phyloP scores from a whole-genome alignment of 345 rosid genomes.

The Capsella bursapastoris region DNA sequence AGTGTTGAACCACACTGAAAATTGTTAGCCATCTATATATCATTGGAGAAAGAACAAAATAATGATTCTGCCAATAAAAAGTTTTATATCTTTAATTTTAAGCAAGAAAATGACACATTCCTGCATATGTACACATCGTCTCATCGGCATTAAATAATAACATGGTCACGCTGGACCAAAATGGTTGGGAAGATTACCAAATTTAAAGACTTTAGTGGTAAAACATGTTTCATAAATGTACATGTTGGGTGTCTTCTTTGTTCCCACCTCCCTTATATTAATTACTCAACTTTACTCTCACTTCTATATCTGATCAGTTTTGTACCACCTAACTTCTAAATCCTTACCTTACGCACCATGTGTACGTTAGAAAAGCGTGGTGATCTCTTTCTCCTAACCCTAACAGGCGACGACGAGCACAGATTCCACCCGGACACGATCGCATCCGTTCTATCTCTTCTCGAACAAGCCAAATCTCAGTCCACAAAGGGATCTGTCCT shows the following conservation, averaged over 20 bases:
- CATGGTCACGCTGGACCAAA: constrained; percentile 25
- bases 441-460: constrained; percentile 55
- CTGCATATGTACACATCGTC: background rate
- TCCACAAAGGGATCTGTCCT: constrained; percentile 72
- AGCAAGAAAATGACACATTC: constrained; percentile 8
- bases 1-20: background rate
- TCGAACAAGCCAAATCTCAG: constrained; percentile 56
- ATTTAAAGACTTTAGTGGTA: constrained; percentile 24
- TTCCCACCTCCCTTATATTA: background rate
- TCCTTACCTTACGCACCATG: constrained; percentile 46
- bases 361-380: constrained; percentile 67
- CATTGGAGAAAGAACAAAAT: background rate
- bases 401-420: constrained; percentile 70
- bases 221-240: constrained; percentile 24
- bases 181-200: constrained; percentile 42
- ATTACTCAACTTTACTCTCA: constrained; percentile 16
- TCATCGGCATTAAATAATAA: constrained; percentile 12
- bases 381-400: constrained; percentile 60
- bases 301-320: constrained; percentile 11
- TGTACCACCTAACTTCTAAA: background rate
- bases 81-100: background rate
- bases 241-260: constrained; percentile 7
- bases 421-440: constrained; percentile 60
- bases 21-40: background rate
- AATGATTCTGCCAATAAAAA: too few relatives aligned